Base-by-base conservation (phyloP, 164 flowering plant genomes). In the Stephania yunnanensis region DNA sequence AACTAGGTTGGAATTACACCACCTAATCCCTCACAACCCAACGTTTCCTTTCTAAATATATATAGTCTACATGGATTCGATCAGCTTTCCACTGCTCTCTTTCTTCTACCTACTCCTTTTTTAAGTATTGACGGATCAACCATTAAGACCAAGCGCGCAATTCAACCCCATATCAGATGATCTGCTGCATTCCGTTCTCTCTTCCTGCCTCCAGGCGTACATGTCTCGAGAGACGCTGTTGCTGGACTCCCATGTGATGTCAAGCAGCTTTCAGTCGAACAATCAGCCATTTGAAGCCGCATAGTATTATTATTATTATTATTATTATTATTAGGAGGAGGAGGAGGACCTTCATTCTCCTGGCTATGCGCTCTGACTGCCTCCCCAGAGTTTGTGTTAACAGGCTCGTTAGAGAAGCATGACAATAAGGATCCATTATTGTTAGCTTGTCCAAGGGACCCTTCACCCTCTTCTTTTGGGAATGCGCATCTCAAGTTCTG, bases 251-350 rank as follows among this genome's bases (percentile, higher is more conserved):
- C 91, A 68, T 86, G 83, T 25, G 88, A 86, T 45, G 91, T 88
- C 46, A 88, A 78, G 80, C 91, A 88, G 81, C 91, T 86, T 74
- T 88, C 89, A 19, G 89, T 86, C 53, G 89, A 87, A 75, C 89
- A 86, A 80, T 87, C 87, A 66, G 82, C 81, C 53, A 82, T 74
- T 68, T 78, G 84, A 12, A 61, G 66, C 25, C 25, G 66, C 66
- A 19, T 20, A 61, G 0, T 20, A 25, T 25, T 25, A 25, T 25
- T 25, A 25, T 25, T 25, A 25, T 25, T 25, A 25, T 25, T 25
- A 25, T 25, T 25, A 25, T 25, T 25, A 25, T 25, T 25, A n/a
- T n/a, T n/a, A n/a, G n/a, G n/a, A 25, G 25, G 0, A 25, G 0
- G 0, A 25, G 25, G 25, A n/a, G 66, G 25, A 61, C 1, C 10